Percentiles rank a stretch among this genome's conserved stretches.
These are phyloP conservation scores for Prunus dulcis DNA, from an alignment of 306 rosid species.

Conservation along the genomic window DNA sequence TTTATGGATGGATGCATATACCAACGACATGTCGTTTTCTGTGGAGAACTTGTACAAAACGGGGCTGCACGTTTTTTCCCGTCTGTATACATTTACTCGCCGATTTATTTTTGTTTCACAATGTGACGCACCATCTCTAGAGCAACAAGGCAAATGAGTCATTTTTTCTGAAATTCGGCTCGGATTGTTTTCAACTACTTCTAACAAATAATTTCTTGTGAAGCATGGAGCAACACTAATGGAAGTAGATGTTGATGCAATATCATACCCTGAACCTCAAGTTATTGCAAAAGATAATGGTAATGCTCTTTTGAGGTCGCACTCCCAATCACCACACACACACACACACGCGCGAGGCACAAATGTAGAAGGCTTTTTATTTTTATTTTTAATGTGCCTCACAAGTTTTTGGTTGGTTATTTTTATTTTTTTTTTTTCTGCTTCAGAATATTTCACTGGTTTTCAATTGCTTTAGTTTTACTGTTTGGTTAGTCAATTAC, in stretches of 20 bases:
- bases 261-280: slow-evolving; percentile 64
- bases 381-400: too few species aligned
- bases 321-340: neutral
- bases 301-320: slow-evolving; percentile 25
- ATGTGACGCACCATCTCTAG: too few species aligned
- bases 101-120: too few species aligned
- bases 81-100: too few species aligned
- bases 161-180: neutral
- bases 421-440: neutral
- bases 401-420: neutral
- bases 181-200: neutral
- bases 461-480: slow-evolving; percentile 9
- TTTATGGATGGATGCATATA: too few species aligned
- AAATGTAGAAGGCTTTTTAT: too few species aligned
- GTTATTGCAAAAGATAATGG: slow-evolving; percentile 49
- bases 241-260: slow-evolving; percentile 75
- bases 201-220: slow-evolving; percentile 16
- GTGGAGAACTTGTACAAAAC: too few species aligned
- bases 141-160: neutral
- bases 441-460: neutral
- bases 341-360: neutral
- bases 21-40: too few species aligned
- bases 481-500: too few species aligned
- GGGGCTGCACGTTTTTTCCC: too few species aligned
- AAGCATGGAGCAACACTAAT: slow-evolving; percentile 74